Evolutionary conservation across 169 alveolate species (phyloP).

Genomic region (Plasmodium blacklocki): DNA sequence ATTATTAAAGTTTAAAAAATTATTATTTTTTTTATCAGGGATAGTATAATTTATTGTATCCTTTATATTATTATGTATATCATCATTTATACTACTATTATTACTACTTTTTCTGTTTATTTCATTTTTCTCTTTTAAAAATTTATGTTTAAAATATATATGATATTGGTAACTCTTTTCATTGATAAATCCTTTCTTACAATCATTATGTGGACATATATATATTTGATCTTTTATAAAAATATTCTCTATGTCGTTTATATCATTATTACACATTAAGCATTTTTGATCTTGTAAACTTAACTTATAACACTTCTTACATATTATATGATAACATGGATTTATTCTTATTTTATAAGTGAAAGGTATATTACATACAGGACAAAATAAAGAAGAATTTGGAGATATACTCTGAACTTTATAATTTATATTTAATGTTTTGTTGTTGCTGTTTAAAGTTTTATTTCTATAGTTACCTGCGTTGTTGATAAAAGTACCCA

Average conservation of each 20-base stretch:
- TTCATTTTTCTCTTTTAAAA: slow-evolving; percentile 12
- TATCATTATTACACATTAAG: slow-evolving; percentile 20
- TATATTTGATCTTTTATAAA: slow-evolving; percentile 30
- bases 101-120: not conserved
- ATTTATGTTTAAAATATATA: slow-evolving; percentile 47
- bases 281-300: slow-evolving; percentile 34
- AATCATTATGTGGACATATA: slow-evolving; percentile 48
- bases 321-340: slow-evolving; percentile 51
- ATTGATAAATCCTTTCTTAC: slow-evolving; percentile 51
- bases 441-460: slow-evolving; percentile 13
- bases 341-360: slow-evolving; percentile 35
- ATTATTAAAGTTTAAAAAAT: no score
- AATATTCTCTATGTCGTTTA: slow-evolving; percentile 41
- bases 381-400: slow-evolving; percentile 21
- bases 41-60: no score
- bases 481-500: slow-evolving; percentile 21
- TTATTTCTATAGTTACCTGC: slow-evolving; percentile 29
- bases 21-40: no score
- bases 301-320: slow-evolving; percentile 34
- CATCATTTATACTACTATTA: not conserved
- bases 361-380: slow-evolving; percentile 32
- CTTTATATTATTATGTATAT: not conserved
- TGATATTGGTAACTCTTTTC: slow-evolving; percentile 38
- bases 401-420: slow-evolving; percentile 4
- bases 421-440: slow-evolving; percentile 39